Evolutionary conservation across 176 grass and related monocot genomes (phyloP).

Genomic region (Leersia perrieri): DNA sequence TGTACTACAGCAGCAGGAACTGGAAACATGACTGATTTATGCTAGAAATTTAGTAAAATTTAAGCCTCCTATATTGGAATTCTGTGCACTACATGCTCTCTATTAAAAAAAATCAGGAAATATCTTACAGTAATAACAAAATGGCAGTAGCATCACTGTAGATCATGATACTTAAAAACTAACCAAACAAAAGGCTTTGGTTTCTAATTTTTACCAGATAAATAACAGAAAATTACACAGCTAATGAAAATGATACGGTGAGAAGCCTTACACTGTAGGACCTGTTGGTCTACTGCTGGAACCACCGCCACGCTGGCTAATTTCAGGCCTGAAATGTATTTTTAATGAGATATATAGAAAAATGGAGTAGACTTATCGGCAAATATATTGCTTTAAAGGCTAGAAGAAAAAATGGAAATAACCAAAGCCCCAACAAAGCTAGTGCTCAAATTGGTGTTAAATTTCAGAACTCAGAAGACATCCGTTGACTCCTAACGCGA

Average conservation of each 20-base stretch:
- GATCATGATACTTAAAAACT: not conserved
- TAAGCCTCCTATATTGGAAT: not conserved
- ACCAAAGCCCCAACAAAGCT: not conserved
- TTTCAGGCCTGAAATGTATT: constrained; percentile 49
- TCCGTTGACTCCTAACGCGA: not conserved
- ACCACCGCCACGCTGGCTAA: constrained; percentile 36
- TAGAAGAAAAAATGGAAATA: not conserved
- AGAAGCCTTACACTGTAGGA: constrained; percentile 48
- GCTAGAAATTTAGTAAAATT: not conserved
- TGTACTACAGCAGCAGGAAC: not conserved
- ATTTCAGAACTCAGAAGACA: not conserved
- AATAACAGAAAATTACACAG: not conserved
- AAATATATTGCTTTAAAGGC: not conserved
- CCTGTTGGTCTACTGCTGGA: constrained; percentile 41
- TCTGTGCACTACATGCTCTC: not conserved
- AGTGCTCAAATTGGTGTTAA: not conserved
- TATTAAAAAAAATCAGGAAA: not conserved
- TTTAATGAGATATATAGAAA: constrained; percentile 10
- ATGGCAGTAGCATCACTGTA: not conserved
- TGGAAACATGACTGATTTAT: not conserved
- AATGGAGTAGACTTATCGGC: not conserved
- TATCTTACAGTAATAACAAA: constrained; percentile 16
- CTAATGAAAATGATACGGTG: not conserved
- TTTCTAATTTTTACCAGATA: not conserved
- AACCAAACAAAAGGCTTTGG: not conserved